Conservation (phyloP, 768 basidiomycete species). For the Leccinum rimulosum region DNA sequence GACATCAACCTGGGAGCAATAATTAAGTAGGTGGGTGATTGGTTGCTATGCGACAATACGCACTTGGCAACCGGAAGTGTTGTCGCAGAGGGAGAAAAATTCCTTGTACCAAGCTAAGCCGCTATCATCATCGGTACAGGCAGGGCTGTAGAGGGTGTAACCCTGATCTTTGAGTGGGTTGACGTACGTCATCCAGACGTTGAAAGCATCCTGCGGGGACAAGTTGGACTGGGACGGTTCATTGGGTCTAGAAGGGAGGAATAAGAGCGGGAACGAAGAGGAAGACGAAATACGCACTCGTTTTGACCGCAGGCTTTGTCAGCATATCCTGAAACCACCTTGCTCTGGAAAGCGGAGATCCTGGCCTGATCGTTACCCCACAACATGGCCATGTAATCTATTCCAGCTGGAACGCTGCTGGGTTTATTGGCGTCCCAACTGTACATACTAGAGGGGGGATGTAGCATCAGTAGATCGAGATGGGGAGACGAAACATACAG, state of each 20-base stretch:
- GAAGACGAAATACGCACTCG: conserved; percentile 50
- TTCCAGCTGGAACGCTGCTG: conserved; percentile 32
- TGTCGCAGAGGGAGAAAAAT: conserved; percentile 49
- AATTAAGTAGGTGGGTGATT: neutral
- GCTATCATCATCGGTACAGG: conserved; percentile 55
- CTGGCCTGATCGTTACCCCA: conserved; percentile 49
- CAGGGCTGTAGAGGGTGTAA: conserved; percentile 61
- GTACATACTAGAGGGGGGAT: conserved; percentile 44
- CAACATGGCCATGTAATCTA: conserved; percentile 59
- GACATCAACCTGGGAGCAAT: conserved; percentile 45
- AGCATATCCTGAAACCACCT: conserved; percentile 52
- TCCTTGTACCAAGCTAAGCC: conserved; percentile 65
- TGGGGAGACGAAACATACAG: conserved; percentile 34
- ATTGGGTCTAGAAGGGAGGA: conserved; percentile 55
- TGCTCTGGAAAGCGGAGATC: conserved; percentile 42
- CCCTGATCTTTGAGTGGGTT: conserved; percentile 54
- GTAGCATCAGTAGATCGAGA: neutral
- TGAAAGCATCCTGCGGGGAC: conserved; percentile 43
- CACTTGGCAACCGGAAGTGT: conserved; percentile 44
- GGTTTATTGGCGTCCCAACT: conserved; percentile 60
- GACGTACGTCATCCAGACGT: conserved; percentile 61
- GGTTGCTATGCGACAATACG: conserved; percentile 22
- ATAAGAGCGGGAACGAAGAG: conserved; percentile 6
- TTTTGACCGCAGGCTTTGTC: conserved; percentile 60
- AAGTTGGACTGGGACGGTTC: conserved; percentile 61